phyloP scores from a whole-genome alignment of 2,329 filamentous ascomycete genomes.

The Gnomoniopsis smithogilvyi region DNA sequence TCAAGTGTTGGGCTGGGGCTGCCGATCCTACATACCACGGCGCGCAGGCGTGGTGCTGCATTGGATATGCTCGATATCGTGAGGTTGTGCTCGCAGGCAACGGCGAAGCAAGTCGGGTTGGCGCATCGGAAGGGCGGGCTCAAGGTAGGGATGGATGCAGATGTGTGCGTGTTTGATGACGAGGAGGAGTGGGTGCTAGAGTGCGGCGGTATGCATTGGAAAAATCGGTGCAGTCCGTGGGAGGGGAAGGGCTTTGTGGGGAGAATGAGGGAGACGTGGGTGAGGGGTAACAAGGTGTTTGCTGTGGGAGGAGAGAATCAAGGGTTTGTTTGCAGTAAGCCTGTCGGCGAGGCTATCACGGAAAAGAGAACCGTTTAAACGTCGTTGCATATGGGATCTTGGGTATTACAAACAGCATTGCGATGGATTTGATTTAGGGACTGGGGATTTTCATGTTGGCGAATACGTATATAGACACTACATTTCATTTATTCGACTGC shows the following conservation, averaged over 20 bases:
- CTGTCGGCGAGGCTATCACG: slow-evolving; percentile 53
- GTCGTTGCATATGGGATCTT: neutral
- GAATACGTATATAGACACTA: neutral
- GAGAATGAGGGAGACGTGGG: slow-evolving; percentile 80
- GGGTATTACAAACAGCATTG: neutral
- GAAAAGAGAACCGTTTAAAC: slow-evolving; percentile 51
- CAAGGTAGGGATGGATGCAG: slow-evolving; percentile 78
- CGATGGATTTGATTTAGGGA: neutral
- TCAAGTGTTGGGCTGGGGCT: slow-evolving; percentile 90
- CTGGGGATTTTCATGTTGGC: too few relatives aligned
- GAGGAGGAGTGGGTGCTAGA: slow-evolving; percentile 71
- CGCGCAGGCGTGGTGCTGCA: slow-evolving; percentile 47
- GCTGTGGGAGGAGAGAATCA: slow-evolving; percentile 52
- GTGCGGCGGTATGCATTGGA: slow-evolving; percentile 83
- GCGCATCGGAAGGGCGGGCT: slow-evolving; percentile 78
- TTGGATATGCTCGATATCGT: slow-evolving; percentile 74
- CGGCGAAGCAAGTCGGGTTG: slow-evolving; percentile 83
- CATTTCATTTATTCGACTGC: neutral
- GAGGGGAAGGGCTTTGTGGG: slow-evolving; percentile 76
- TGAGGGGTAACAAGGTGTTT: slow-evolving; percentile 75
- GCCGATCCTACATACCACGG: slow-evolving; percentile 82
- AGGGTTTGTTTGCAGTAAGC: slow-evolving; percentile 48
- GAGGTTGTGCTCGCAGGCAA: slow-evolving; percentile 80
- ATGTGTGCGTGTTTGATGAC: slow-evolving; percentile 91
- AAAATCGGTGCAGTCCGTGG: slow-evolving; percentile 90